These are phyloP conservation scores for Myrica gale DNA, from an alignment of 306 rosid genomes.

Conservation along the genomic window DNA sequence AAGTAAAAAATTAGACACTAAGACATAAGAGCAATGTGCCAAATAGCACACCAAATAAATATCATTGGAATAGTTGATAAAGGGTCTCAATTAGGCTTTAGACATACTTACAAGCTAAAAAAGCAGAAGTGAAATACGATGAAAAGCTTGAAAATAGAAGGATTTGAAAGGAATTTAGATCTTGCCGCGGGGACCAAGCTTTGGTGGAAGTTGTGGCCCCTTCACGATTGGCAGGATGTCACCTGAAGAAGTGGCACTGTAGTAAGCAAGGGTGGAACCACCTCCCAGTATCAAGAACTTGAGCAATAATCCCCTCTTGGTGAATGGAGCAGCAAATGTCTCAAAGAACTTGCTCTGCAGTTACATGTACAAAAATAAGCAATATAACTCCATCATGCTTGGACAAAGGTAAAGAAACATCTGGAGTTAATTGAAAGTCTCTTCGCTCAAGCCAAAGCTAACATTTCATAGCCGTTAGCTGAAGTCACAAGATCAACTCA, in stretches of 20 bases:
- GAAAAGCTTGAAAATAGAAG: slow-evolving; percentile 8
- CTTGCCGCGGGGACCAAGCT: slow-evolving; percentile 93
- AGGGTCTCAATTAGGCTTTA: slow-evolving; percentile 33
- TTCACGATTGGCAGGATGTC: slow-evolving; percentile 89
- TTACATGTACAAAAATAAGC: slow-evolving; percentile 10
- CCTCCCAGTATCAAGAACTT: slow-evolving; percentile 94
- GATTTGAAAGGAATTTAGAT: slow-evolving; percentile 44
- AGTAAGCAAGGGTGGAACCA: slow-evolving; percentile 78
- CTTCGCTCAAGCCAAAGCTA: background rate
- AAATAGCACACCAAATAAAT: slow-evolving; percentile 36
- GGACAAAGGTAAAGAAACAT: background rate
- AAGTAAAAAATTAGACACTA: background rate
- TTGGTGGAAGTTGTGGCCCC: slow-evolving; percentile 97
- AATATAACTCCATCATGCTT: background rate
- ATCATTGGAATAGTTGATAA: slow-evolving; percentile 31
- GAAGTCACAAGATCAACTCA: background rate
- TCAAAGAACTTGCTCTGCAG: slow-evolving; percentile 95
- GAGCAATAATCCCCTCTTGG: slow-evolving; percentile 93
- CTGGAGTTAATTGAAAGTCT: background rate
- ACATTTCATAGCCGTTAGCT: slow-evolving; percentile 4
- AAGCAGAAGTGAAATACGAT: slow-evolving; percentile 24
- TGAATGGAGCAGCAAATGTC: slow-evolving; percentile 97
- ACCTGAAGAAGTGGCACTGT: slow-evolving; percentile 73
- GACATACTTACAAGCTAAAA: slow-evolving; percentile 52
- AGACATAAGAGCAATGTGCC: slow-evolving; percentile 25